phyloP scores from a whole-genome alignment of 176 grass and related monocot genomes.

The Carex scoparia region DNA sequence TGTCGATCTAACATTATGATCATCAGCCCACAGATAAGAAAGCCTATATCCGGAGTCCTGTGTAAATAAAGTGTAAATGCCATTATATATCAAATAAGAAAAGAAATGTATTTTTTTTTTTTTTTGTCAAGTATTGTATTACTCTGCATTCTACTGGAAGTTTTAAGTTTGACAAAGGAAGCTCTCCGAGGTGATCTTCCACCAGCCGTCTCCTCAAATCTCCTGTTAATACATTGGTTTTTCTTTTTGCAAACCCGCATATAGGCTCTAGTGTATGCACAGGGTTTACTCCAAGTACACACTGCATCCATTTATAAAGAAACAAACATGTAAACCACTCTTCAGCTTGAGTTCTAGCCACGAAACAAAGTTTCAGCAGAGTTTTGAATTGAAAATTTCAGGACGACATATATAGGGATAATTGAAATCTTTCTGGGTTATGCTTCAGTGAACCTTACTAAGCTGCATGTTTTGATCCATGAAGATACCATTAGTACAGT shows the following conservation, averaged over 20 bases:
- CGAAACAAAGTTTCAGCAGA: neutral
- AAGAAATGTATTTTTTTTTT: neutral
- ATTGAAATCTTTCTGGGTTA: neutral
- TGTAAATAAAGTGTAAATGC: neutral
- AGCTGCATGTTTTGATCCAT: neutral
- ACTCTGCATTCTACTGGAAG: constrained; percentile 38
- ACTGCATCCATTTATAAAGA: constrained; percentile 11
- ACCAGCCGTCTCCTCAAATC: constrained; percentile 6
- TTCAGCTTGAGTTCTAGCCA: neutral
- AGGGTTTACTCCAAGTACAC: neutral
- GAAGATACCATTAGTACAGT: neutral
- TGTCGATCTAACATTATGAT: constrained; percentile 39
- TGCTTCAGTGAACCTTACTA: neutral
- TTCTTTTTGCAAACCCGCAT: constrained; percentile 3
- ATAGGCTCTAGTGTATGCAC: constrained; percentile 26
- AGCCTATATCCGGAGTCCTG: constrained; percentile 43
- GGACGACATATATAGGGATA: neutral
- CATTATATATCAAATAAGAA: neutral
- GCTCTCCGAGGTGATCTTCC: constrained; percentile 2
- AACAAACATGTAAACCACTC: constrained; percentile 8
- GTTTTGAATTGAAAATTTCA: neutral
- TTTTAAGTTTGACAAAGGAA: neutral
- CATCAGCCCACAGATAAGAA: constrained; percentile 49
- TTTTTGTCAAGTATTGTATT: neutral
- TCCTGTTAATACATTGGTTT: neutral